A percentile compares a stretch with the other conserved stretches of the same genome.
Conservation (phyloP, 805 yeast species). For the Saturnispora hagleri region DNA sequence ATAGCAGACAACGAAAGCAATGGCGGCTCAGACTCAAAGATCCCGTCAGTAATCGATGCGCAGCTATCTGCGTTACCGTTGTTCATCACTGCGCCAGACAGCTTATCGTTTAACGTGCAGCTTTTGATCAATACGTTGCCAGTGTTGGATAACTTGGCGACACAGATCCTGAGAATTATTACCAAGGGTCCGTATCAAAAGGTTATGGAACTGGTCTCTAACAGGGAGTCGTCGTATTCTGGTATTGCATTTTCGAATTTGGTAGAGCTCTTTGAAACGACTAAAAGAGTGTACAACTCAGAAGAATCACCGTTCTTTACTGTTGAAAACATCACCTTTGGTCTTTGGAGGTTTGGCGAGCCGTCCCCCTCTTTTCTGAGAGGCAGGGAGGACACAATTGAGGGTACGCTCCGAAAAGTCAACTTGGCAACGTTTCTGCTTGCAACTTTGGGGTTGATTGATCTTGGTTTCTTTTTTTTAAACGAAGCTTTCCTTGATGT, state of each 20-base stretch:
- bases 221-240: conserved; percentile 49
- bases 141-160: conserved; percentile 69
- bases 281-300: conserved; percentile 56
- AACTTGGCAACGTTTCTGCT: conserved; percentile 81
- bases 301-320: conserved; percentile 66
- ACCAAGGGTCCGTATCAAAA: conserved; percentile 71
- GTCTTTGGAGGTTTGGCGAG: conserved; percentile 58
- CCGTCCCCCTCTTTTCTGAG: conserved; percentile 48
- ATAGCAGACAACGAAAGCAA: conserved; percentile 15
- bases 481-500: conserved; percentile 80
- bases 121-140: conserved; percentile 62
- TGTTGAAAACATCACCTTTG: conserved; percentile 62
- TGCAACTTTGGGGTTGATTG: conserved; percentile 78
- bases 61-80: conserved; percentile 56
- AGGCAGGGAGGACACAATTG: conserved; percentile 52
- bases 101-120: conserved; percentile 53
- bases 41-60: conserved; percentile 28
- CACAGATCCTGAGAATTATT: conserved; percentile 67
- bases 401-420: conserved; percentile 66
- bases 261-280: conserved; percentile 68
- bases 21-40: conserved; percentile 10
- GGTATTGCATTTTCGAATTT: conserved; percentile 56
- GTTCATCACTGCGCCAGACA: conserved; percentile 46
- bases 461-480: conserved; percentile 78
- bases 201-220: conserved; percentile 59